Base-by-base conservation (phyloP, 1,284 basidiomycete species). In the Trichosporon sp. region DNA sequence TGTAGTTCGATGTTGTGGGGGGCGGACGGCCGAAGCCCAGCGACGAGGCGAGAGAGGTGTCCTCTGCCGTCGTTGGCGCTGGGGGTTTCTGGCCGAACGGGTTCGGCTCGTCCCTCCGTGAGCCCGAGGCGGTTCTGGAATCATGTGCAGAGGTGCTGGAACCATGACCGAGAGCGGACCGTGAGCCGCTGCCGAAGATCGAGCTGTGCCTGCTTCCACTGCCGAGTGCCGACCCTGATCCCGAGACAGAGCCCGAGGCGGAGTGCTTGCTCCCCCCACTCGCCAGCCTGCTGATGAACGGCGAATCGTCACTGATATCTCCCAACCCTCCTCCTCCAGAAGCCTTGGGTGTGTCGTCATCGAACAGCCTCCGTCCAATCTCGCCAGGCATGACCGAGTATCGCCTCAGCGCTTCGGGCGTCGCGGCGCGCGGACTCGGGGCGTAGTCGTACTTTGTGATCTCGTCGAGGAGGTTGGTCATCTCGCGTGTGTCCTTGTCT, bases 401-500 rank as follows among this genome's bases (percentile, higher is more conserved):
- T 37, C 81, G 74, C 32, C 79, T 67, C 8, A 82, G 54, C 3
- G 73, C 76, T 37, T 79, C 77, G 4, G 81, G 80, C 0, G 76
- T 79, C 4, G 75, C 74, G 69, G 80, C 69, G 16, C 74, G 68
- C 8, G 81, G 81, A 26, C 76, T 77, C 8, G 77, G 70, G 37
- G 76, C 76, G 48, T 76, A 75, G n/a, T 61, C 61, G 16, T 73
- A 63, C 32, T 63, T 51, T n/a, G 69, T 69, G 70, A 82, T 80
- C 72, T 82, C 79, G 43, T 78, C 76, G 69, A 83, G 71, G n/a
- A 84, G 74, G 74, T 84, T 80, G 38, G 79, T 77, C 11, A 84
- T 31, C 40, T 67, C 63, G 8, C 40, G 67, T 35, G 40, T 63
- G 19, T 16, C 16, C 38, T 21, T 40, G n/a, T 63, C 26, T 38